Evolutionary conservation across 176 grass and related monocot genomes (phyloP).

Genomic region (Raddia guianensis): DNA sequence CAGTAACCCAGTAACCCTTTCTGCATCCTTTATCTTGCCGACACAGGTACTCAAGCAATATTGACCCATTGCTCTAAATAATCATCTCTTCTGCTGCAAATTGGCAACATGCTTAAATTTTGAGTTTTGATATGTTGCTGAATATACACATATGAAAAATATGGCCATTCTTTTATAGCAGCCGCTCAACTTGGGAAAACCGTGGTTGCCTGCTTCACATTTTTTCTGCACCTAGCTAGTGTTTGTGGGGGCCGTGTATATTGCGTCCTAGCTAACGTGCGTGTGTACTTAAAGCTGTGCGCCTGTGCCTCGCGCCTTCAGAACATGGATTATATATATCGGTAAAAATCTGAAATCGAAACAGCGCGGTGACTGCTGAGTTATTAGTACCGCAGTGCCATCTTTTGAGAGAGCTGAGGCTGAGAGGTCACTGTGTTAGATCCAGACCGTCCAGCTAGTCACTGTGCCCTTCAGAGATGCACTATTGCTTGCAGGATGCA

Average conservation of each 20-base stretch:
- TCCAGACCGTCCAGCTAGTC: slow-evolving; percentile 5
- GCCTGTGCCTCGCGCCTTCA: not conserved
- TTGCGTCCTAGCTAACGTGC: not conserved
- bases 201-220: not conserved
- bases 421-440: slow-evolving; percentile 33
- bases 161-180: not conserved
- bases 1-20: not conserved
- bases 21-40: not conserved
- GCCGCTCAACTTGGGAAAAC: not conserved
- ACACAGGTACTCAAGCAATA: not conserved
- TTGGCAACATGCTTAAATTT: not conserved
- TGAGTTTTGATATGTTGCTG: not conserved
- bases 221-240: slow-evolving; percentile 24
- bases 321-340: not conserved
- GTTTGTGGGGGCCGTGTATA: not conserved
- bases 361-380: slow-evolving; percentile 31
- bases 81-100: not conserved
- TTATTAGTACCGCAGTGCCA: slow-evolving; percentile 35
- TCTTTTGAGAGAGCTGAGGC: not conserved
- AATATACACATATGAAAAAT: not conserved
- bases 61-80: not conserved
- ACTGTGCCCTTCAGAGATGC: not conserved
- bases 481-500: not conserved
- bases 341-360: slow-evolving; percentile 19
- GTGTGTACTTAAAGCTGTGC: slow-evolving; percentile 28